Conservation (phyloP, 495 filamentous ascomycete genomes). For the Xylaria telfairii region DNA sequence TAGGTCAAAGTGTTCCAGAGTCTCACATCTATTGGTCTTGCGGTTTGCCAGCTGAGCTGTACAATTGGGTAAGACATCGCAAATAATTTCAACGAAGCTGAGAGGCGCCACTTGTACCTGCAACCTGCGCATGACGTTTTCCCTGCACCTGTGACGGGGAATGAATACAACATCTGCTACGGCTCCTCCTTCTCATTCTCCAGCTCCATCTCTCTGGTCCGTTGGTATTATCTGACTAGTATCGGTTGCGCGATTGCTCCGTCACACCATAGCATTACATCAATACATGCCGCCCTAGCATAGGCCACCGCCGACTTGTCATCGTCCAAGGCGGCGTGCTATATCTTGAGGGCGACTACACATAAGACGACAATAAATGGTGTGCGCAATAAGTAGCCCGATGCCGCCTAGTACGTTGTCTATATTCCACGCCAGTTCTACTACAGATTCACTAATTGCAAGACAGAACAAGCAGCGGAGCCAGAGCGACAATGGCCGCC, state of each 20-base stretch:
- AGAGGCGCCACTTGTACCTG: background rate
- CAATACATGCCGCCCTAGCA: background rate
- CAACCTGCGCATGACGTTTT: background rate
- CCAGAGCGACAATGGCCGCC: constrained; percentile 78
- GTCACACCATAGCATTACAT: background rate
- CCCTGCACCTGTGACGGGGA: background rate
- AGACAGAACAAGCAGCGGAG: constrained; percentile 32
- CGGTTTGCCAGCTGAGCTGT: background rate
- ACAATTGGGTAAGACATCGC: background rate
- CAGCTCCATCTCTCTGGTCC: background rate
- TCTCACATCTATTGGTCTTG: background rate
- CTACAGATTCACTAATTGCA: background rate
- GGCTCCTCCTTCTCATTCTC: no score
- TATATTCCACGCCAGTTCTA: background rate
- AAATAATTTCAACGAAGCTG: background rate
- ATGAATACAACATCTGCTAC: background rate
- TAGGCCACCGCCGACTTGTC: background rate
- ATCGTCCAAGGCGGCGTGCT: constrained; percentile 2
- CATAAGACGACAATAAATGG: background rate
- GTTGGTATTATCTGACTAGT: background rate
- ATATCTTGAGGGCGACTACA: background rate
- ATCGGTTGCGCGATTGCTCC: background rate
- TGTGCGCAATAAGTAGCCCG: constrained; percentile 10
- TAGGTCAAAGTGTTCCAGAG: constrained; percentile 12
- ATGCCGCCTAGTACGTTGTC: constrained; percentile 28